Percentiles rank a stretch among this genome's conserved stretches.
Conservation (phyloP, 2,329 filamentous ascomycete species). For the Ophiostoma populinum region DNA sequence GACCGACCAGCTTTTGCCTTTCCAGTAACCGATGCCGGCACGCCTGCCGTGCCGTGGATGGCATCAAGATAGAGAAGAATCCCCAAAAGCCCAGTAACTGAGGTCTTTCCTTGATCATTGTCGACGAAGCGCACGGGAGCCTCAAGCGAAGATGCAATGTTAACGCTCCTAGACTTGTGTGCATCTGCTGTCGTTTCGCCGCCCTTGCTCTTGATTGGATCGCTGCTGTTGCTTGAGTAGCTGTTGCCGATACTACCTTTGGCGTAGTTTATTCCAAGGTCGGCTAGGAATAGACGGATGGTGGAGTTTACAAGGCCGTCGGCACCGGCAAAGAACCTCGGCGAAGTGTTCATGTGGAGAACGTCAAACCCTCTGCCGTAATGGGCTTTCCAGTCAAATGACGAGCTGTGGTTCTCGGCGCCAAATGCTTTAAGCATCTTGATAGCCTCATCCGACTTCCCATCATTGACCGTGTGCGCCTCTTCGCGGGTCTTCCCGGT, state of each 20-base stretch:
- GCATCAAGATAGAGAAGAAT: conserved; percentile 46
- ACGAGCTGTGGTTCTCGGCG: conserved; percentile 57
- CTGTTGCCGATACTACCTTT: conserved; percentile 22
- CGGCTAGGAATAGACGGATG: conserved; percentile 31
- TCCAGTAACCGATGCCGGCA: no score
- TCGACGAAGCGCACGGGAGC: conserved; percentile 33
- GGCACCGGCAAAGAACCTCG: conserved; percentile 31
- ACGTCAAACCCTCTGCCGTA: conserved; percentile 82
- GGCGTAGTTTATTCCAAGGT: conserved; percentile 28
- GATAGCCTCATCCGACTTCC: conserved; percentile 46
- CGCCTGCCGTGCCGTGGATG: no score
- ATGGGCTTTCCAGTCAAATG: conserved; percentile 55
- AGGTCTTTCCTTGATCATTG: conserved; percentile 30
- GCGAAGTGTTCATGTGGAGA: conserved; percentile 41
- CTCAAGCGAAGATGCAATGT: conserved; percentile 4
- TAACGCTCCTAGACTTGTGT: conserved; percentile 6
- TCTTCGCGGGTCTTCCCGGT: conserved; percentile 42
- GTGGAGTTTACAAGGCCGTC: conserved; percentile 31
- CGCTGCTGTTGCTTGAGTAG: background rate
- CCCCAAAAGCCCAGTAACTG: conserved; percentile 30
- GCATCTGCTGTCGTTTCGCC: conserved; percentile 14
- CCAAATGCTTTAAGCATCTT: conserved; percentile 66
- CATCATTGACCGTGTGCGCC: conserved; percentile 51
- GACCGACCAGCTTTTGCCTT: no score
- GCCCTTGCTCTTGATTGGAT: conserved; percentile 13